phyloP scores from a whole-genome alignment of 352 stramenopile genomes.

The Globisporangium emineosum region DNA sequence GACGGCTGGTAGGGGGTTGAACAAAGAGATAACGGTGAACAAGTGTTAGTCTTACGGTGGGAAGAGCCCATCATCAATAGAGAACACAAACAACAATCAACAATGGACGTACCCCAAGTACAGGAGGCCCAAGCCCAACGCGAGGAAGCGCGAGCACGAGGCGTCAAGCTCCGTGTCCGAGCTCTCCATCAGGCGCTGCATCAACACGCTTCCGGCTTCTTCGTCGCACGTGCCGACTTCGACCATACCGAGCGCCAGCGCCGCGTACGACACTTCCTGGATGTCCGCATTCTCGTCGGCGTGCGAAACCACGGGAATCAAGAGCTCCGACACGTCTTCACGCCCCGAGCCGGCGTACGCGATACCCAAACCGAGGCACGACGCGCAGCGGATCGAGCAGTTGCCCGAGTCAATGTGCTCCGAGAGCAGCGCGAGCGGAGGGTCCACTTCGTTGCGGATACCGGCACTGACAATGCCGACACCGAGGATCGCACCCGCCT shows the following conservation, averaged over 20 bases:
- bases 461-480: slow-evolving; percentile 94
- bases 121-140: slow-evolving; percentile 95
- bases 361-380: slow-evolving; percentile 96
- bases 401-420: slow-evolving; percentile 97
- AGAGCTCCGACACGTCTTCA: slow-evolving; percentile 96
- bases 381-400: slow-evolving; percentile 92
- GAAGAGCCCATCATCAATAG: background rate
- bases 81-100: background rate
- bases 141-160: slow-evolving; percentile 95
- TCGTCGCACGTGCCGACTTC: slow-evolving; percentile 98
- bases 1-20: slow-evolving; percentile 31
- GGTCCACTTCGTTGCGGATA: slow-evolving; percentile 97
- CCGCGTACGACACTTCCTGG: slow-evolving; percentile 91
- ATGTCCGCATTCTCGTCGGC: slow-evolving; percentile 91
- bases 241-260: slow-evolving; percentile 96
- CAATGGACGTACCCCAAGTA: slow-evolving; percentile 91
- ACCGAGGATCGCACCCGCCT: slow-evolving; percentile 96
- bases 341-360: slow-evolving; percentile 96
- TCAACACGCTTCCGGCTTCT: slow-evolving; percentile 94
- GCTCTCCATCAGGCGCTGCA: slow-evolving; percentile 98
- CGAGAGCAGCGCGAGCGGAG: slow-evolving; percentile 94
- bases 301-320: slow-evolving; percentile 93
- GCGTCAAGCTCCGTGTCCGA: slow-evolving; percentile 97
- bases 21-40: slow-evolving; percentile 4
- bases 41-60: background rate